A percentile compares a stretch with the other conserved stretches of the same genome.
Evolutionary conservation across 2,329 filamentous ascomycete species (phyloP).

Genomic region (Neonectria faginata): DNA sequence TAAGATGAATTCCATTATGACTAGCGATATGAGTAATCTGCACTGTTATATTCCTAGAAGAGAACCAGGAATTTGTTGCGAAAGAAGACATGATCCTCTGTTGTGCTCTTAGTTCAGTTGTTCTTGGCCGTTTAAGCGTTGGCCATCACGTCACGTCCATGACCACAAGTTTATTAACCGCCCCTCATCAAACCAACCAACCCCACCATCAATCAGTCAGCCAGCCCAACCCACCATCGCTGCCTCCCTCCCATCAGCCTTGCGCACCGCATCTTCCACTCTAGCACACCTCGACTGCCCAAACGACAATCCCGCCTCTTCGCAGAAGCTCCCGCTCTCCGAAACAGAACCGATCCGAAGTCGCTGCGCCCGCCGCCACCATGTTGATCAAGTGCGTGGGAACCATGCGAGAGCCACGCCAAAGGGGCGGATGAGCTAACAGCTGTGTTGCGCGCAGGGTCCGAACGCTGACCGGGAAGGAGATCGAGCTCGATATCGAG

Average conservation of each 20-base stretch:
- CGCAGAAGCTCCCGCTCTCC: not conserved
- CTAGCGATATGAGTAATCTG: not conserved
- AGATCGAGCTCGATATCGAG: slow-evolving; percentile 99
- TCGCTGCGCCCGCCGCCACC: slow-evolving; percentile 27
- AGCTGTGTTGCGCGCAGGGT: slow-evolving; percentile 74
- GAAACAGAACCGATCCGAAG: slow-evolving; percentile 14
- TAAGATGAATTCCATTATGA: not conserved
- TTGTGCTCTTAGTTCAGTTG: not conserved
- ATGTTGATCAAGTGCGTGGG: slow-evolving; percentile 65
- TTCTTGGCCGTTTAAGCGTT: not conserved
- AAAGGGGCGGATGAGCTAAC: slow-evolving; percentile 37
- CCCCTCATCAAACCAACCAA: slow-evolving; percentile 35
- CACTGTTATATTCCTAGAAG: too few relatives aligned
- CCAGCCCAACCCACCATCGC: slow-evolving; percentile 35
- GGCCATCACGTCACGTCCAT: slow-evolving; percentile 3
- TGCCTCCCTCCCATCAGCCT: slow-evolving; percentile 38
- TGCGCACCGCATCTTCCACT: slow-evolving; percentile 30
- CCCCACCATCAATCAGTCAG: slow-evolving; percentile 35
- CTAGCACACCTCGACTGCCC: slow-evolving; percentile 8
- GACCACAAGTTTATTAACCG: slow-evolving; percentile 1
- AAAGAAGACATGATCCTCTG: too few relatives aligned
- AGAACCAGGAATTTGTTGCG: not conserved
- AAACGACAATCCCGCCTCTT: not conserved
- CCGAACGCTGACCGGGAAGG: slow-evolving; percentile 96
- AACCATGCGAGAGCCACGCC: slow-evolving; percentile 17